Evolutionary conservation across 1,139 yeast species (phyloP).

Genomic region (Sugiyamaella grinbergsii): DNA sequence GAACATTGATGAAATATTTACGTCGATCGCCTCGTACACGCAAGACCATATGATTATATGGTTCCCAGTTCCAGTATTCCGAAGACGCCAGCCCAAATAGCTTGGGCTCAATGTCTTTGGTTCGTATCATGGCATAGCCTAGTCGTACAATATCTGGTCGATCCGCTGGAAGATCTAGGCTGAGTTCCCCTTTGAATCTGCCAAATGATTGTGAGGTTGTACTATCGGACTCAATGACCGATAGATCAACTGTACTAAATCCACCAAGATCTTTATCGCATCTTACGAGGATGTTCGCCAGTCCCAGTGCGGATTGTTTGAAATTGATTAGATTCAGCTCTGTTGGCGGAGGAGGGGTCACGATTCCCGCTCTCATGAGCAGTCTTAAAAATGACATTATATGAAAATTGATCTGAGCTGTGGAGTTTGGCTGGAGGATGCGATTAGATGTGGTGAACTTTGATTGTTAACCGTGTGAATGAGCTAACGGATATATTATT

Average conservation of each 20-base stretch:
- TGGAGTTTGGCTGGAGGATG: too few species aligned
- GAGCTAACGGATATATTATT: background rate
- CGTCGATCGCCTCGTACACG: constrained; percentile 75
- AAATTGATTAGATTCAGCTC: constrained; percentile 55
- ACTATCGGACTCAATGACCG: constrained; percentile 39
- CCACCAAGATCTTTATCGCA: constrained; percentile 80
- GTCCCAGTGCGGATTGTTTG: constrained; percentile 47
- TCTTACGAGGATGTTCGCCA: constrained; percentile 57
- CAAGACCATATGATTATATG: constrained; percentile 59
- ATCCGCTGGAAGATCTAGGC: constrained; percentile 71
- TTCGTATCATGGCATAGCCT: constrained; percentile 88
- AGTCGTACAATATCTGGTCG: constrained; percentile 68
- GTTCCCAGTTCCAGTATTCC: constrained; percentile 62
- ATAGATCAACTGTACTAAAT: constrained; percentile 64
- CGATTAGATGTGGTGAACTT: too few species aligned
- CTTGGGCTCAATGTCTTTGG: constrained; percentile 42
- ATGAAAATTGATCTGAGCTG: background rate
- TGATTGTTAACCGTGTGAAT: background rate
- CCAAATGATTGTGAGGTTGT: constrained; percentile 44
- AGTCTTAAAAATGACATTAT: constrained; percentile 14
- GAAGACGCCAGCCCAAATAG: constrained; percentile 37
- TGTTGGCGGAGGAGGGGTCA: constrained; percentile 22
- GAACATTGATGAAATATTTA: constrained; percentile 76
- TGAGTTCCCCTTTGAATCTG: constrained; percentile 70
- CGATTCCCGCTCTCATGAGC: constrained; percentile 13